Conservation (phyloP, 2,329 filamentous ascomycete genomes). For the Capronia americana region DNA sequence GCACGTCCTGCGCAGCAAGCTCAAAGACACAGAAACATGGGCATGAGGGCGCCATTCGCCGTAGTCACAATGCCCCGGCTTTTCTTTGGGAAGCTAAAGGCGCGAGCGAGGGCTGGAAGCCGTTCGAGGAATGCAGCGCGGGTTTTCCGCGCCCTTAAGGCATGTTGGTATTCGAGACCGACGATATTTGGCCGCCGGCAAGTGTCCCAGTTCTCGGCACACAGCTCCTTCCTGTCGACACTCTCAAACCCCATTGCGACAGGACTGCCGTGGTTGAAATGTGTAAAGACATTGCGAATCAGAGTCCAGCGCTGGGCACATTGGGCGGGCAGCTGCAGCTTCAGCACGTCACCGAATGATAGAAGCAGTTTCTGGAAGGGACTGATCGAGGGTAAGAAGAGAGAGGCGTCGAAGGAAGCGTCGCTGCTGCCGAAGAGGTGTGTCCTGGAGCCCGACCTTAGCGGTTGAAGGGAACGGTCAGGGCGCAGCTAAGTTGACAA, state of each 20-base stretch:
- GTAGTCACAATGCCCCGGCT: slow-evolving; percentile 47
- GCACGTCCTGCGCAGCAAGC: slow-evolving; percentile 54
- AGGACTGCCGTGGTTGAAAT: neutral
- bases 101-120: slow-evolving; percentile 51
- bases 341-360: neutral
- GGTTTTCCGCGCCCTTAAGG: neutral
- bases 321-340: slow-evolving; percentile 1
- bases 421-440: slow-evolving; percentile 1
- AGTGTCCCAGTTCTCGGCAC: neutral
- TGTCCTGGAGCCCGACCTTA: neutral
- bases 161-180: neutral
- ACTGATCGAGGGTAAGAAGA: neutral
- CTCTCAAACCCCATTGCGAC: neutral
- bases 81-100: neutral
- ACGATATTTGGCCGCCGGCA: slow-evolving; percentile 25
- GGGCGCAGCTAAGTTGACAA: neutral
- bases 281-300: neutral
- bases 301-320: neutral
- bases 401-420: neutral
- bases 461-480: neutral
- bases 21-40: slow-evolving; percentile 53
- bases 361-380: neutral
- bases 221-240: neutral
- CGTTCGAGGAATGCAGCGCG: slow-evolving; percentile 83
- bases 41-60: slow-evolving; percentile 52